phyloP scores from a whole-genome alignment of 352 stramenopile genomes.

The Phytophthora multivora region DNA sequence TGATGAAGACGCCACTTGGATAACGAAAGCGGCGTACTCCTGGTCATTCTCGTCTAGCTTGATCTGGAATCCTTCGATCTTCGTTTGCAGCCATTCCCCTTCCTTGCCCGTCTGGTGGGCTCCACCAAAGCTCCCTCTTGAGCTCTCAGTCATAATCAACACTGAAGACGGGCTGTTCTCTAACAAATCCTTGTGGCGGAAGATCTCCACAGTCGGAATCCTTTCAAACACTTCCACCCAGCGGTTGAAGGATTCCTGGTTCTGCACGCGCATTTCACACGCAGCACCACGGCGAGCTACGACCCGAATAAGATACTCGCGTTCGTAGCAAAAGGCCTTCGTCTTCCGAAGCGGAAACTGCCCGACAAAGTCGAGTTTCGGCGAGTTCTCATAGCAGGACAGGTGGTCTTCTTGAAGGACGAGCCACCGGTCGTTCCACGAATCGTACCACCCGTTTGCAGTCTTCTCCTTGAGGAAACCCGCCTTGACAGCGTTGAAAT shows the following conservation, averaged over 20 bases:
- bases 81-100: conserved; percentile 76
- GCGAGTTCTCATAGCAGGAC: conserved; percentile 83
- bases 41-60: conserved; percentile 72
- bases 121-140: conserved; percentile 24
- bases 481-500: conserved; percentile 79
- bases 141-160: conserved; percentile 63
- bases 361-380: conserved; percentile 67
- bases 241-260: conserved; percentile 74
- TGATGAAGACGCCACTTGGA: conserved; percentile 75
- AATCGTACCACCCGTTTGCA: conserved; percentile 82
- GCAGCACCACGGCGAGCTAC: conserved; percentile 69
- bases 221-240: conserved; percentile 70
- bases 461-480: conserved; percentile 78
- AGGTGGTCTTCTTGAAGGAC: conserved; percentile 79
- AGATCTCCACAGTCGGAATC: conserved; percentile 62
- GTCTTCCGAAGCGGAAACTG: conserved; percentile 76
- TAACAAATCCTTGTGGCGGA: conserved; percentile 74
- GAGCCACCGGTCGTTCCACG: conserved; percentile 81
- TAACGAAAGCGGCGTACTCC: conserved; percentile 79
- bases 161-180: conserved; percentile 84
- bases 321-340: conserved; percentile 75
- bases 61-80: conserved; percentile 79
- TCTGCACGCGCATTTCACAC: conserved; percentile 81
- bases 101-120: conserved; percentile 15
- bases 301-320: conserved; percentile 77